These are phyloP conservation scores for Trifolium dubium DNA, from an alignment of 306 rosid species.

Conservation along the genomic window DNA sequence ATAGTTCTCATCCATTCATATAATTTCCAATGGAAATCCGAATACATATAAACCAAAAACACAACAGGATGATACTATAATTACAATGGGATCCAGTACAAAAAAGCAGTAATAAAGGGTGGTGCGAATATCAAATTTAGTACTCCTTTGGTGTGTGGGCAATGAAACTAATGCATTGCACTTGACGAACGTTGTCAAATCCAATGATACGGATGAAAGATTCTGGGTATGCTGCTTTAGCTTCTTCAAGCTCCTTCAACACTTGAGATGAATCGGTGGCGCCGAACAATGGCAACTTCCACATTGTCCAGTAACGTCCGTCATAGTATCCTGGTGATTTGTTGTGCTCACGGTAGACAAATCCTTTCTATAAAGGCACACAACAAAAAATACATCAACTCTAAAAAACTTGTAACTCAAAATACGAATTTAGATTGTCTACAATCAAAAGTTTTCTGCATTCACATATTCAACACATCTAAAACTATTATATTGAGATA, in stretches of 20 bases:
- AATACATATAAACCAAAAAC: slow-evolving; percentile 39
- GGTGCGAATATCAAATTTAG: slow-evolving; percentile 19
- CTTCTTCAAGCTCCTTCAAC: slow-evolving; percentile 53
- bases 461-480: background rate
- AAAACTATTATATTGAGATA: background rate
- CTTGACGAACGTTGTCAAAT: slow-evolving; percentile 84
- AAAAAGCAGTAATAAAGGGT: slow-evolving; percentile 23
- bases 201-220: slow-evolving; percentile 72
- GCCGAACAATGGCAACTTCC: slow-evolving; percentile 94
- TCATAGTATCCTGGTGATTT: slow-evolving; percentile 84
- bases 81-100: slow-evolving; percentile 35
- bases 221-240: slow-evolving; percentile 49
- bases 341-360: slow-evolving; percentile 64
- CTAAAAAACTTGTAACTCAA: background rate
- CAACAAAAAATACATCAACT: background rate
- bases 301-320: slow-evolving; percentile 91
- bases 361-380: slow-evolving; percentile 46
- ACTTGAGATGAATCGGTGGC: slow-evolving; percentile 71
- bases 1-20: slow-evolving; percentile 53
- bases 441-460: background rate
- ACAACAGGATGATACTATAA: slow-evolving; percentile 16
- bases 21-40: slow-evolving; percentile 45
- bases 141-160: slow-evolving; percentile 59
- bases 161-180: slow-evolving; percentile 88
- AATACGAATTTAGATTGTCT: background rate